These are phyloP conservation scores for Candida chauliodis DNA, from an alignment of 805 yeast species.

Conservation along the genomic window DNA sequence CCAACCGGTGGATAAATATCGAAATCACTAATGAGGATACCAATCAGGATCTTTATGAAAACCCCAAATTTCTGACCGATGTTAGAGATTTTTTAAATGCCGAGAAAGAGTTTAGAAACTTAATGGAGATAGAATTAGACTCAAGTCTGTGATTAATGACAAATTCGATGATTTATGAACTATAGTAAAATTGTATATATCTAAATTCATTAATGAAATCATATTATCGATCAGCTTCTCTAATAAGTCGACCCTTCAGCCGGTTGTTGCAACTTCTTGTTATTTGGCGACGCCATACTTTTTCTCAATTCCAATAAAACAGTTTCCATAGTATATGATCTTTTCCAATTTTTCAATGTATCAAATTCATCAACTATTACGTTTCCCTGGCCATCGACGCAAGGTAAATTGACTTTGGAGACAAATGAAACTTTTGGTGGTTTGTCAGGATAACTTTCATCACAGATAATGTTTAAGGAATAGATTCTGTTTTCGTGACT, in stretches of 20 bases:
- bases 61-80: conserved; percentile 18
- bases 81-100: conserved; percentile 35
- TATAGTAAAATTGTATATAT: conserved; percentile 1
- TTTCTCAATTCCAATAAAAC: conserved; percentile 82
- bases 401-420: conserved; percentile 85
- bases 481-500: conserved; percentile 93
- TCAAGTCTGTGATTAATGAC: conserved; percentile 4
- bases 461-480: conserved; percentile 77
- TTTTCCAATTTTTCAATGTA: conserved; percentile 78
- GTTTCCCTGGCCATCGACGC: conserved; percentile 71
- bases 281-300: conserved; percentile 73
- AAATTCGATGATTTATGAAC: neutral
- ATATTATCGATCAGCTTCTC: too few relatives aligned
- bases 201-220: too few relatives aligned
- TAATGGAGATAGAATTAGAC: conserved; percentile 24
- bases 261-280: conserved; percentile 88
- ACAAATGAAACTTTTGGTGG: conserved; percentile 84
- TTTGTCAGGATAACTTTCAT: conserved; percentile 76
- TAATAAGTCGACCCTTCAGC: conserved; percentile 75
- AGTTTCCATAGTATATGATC: conserved; percentile 92
- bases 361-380: conserved; percentile 48
- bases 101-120: conserved; percentile 32
- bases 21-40: conserved; percentile 35
- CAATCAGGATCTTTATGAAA: conserved; percentile 24
- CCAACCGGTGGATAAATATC: conserved; percentile 34